Base-by-base conservation (phyloP, 257 asterid genomes). In the Ocimum tenuiflorum region DNA sequence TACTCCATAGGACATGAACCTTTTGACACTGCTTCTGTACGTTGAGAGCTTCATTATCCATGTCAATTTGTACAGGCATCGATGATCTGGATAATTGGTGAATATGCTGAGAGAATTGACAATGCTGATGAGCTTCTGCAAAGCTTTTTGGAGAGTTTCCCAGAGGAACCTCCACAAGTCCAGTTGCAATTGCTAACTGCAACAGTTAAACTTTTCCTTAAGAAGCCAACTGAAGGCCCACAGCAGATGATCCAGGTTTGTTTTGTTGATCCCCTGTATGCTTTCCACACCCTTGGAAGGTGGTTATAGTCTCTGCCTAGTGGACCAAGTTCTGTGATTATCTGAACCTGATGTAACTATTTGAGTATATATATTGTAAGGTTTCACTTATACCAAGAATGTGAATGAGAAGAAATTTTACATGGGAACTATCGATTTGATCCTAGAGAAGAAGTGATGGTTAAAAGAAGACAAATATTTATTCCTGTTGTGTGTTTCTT, bases 1-100 rank as follows among this genome's bases (percentile, higher is more conserved):
- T 92, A 84, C 46, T 62, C 57, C 19, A 63, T 58, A 68, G 59
- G 63, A 27, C 55, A 18, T 51, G 62, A 35, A 6, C 41, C 61
- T 27, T 73, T 65, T 70, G 43, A 17, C 31, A 43, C 27, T 23
- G 23, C 65, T 65, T 45, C 41, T 60, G 13, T 42, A 36, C 62
- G 51, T 66, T 65, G 7, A 80, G 56, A 80, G 60, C 61, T 68
- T 68, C 38, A 47, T 27, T 27, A 33, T 76, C 72, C 63, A 41
- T 55, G 10, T 74, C 64, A 62, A 75, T 18, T 35, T 77, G 70
- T 53, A 51, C 88, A 89, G 99, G 99, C 99, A 63, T 92, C 99
- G 46, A 92, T 92, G 99, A 92, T 92, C 81, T 92, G 99, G 99
- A 89, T 92, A 47, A 92, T 92, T 77, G 99, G 99, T 77, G 99